phyloP scores from a whole-genome alignment of 306 rosid species.

The Medicago ruthenica region DNA sequence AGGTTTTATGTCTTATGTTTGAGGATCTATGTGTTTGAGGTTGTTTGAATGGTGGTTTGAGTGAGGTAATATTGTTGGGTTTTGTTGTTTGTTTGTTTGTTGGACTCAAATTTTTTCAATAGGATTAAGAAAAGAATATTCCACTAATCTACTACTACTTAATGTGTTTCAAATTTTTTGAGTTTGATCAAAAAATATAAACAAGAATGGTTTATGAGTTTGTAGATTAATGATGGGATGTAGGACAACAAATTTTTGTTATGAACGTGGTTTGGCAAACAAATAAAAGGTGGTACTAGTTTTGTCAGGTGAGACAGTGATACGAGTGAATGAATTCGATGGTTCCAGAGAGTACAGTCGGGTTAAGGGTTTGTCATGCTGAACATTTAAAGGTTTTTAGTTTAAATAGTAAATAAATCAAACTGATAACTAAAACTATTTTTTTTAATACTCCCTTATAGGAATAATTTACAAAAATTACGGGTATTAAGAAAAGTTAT shows the following conservation, averaged over 20 bases:
- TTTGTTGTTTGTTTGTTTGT: not conserved
- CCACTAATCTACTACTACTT: not conserved
- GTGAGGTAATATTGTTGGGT: not conserved
- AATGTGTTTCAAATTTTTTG: not conserved
- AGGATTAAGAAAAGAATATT: not conserved
- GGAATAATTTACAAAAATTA: too few relatives aligned
- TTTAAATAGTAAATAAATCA: too few relatives aligned
- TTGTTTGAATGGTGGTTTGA: constrained; percentile 41
- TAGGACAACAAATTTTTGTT: not conserved
- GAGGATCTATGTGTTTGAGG: too few relatives aligned
- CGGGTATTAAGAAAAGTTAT: too few relatives aligned
- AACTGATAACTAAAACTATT: too few relatives aligned
- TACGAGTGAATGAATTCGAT: not conserved
- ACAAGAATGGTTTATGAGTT: not conserved
- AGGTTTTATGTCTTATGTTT: not conserved
- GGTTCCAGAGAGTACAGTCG: not conserved
- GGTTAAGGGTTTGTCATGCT: too few relatives aligned
- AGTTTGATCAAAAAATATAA: not conserved
- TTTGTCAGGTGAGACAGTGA: not conserved
- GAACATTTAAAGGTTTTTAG: not conserved
- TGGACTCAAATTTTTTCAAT: too few relatives aligned
- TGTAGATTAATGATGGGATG: not conserved
- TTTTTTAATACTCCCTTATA: too few relatives aligned
- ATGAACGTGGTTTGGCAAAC: not conserved
- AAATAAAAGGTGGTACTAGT: not conserved